Percentiles rank a stretch among this genome's conserved stretches.
Conservation (phyloP, 768 basidiomycete species). For the Mycena leptocephala region DNA sequence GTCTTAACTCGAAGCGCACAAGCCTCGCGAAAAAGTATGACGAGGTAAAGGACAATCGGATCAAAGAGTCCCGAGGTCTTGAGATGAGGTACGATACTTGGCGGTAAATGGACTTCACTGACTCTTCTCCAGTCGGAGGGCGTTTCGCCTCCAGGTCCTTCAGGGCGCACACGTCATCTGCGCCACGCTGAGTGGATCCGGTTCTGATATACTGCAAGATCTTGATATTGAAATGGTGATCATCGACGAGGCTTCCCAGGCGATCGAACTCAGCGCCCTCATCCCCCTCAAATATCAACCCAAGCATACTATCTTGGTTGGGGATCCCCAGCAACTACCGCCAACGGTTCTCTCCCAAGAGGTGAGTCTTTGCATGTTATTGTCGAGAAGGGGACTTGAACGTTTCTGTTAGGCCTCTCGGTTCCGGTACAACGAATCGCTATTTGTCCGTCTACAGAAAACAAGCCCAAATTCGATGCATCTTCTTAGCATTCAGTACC, state of each 20-base stretch:
- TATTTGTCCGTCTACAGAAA: slow-evolving; percentile 93
- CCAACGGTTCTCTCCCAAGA: slow-evolving; percentile 80
- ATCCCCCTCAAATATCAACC: slow-evolving; percentile 95
- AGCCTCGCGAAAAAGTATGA: slow-evolving; percentile 81
- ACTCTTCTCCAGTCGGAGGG: slow-evolving; percentile 66
- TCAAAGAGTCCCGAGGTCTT: slow-evolving; percentile 84
- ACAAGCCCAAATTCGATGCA: slow-evolving; percentile 89
- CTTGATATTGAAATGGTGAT: slow-evolving; percentile 96
- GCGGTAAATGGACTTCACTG: not conserved
- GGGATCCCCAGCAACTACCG: slow-evolving; percentile 96
- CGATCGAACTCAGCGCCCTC: slow-evolving; percentile 94
- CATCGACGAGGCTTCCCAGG: slow-evolving; percentile 98
- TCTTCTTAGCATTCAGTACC: slow-evolving; percentile 97
- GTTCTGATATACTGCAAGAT: slow-evolving; percentile 87
- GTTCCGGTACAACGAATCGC: slow-evolving; percentile 88
- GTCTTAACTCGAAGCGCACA: slow-evolving; percentile 77
- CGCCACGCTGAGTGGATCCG: slow-evolving; percentile 93
- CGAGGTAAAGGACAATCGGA: slow-evolving; percentile 85
- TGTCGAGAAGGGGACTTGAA: slow-evolving; percentile 1
- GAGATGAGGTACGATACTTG: slow-evolving; percentile 66
- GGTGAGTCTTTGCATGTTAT: slow-evolving; percentile 42
- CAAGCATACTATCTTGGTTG: slow-evolving; percentile 92
- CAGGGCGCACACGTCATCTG: slow-evolving; percentile 95
- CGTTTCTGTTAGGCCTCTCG: slow-evolving; percentile 67
- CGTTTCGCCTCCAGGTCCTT: slow-evolving; percentile 82